A percentile compares a stretch with the other conserved stretches of the same genome.
Evolutionary conservation across 768 basidiomycete genomes (phyloP).

Genomic region (Vararia minispora): DNA sequence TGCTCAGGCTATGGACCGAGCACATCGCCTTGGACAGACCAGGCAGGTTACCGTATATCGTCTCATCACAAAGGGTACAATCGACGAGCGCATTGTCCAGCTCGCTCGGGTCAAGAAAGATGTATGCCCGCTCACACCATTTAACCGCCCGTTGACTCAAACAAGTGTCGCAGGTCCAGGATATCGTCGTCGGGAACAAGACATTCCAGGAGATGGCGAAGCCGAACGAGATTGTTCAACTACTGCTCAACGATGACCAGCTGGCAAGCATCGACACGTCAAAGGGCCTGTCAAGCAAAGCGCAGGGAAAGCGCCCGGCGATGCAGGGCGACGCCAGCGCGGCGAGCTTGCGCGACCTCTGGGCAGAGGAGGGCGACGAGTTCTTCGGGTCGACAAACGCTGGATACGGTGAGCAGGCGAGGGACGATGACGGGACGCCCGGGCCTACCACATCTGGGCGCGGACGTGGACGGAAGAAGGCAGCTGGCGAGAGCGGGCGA

Average conservation of each 20-base stretch:
- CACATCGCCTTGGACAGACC: conserved; percentile 93
- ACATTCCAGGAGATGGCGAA: conserved; percentile 87
- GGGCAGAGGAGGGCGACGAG: conserved; percentile 82
- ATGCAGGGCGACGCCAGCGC: conserved; percentile 25
- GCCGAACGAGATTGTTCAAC: conserved; percentile 92
- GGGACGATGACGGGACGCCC: conserved; percentile 17
- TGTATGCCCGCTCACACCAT: conserved; percentile 30
- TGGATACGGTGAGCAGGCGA: conserved; percentile 13
- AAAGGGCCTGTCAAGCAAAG: conserved; percentile 24
- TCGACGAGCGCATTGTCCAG: conserved; percentile 95
- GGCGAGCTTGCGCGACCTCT: conserved; percentile 46
- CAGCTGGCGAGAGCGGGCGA: too few relatives aligned
- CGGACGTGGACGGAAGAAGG: conserved; percentile 26
- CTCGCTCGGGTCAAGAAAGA: conserved; percentile 96
- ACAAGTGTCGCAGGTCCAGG: conserved; percentile 65
- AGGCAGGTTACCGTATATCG: conserved; percentile 96
- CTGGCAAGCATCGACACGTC: conserved; percentile 57
- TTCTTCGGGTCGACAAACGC: conserved; percentile 46
- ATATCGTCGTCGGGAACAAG: conserved; percentile 97
- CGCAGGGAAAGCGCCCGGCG: conserved; percentile 25
- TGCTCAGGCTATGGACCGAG: conserved; percentile 97
- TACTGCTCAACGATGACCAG: conserved; percentile 92
- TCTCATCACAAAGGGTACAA: conserved; percentile 85
- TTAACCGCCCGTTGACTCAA: conserved; percentile 5
- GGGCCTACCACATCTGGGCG: conserved; percentile 17